A percentile compares a stretch with the other conserved stretches of the same genome.
Evolutionary conservation across 345 rosid species (phyloP).

Genomic region (Anacardium occidentale): DNA sequence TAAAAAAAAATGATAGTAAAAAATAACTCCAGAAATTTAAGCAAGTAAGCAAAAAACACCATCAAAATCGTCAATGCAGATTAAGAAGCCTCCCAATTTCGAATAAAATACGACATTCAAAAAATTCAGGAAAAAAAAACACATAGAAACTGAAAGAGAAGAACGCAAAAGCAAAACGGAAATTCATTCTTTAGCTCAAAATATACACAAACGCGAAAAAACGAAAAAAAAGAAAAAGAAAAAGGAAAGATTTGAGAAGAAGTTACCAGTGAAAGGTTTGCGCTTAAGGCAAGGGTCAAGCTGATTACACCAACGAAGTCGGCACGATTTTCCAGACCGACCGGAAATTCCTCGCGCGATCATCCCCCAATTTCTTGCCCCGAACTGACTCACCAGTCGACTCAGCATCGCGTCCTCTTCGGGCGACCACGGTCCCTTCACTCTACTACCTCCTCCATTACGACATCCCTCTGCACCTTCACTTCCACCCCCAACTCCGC

Average conservation of each 20-base stretch:
- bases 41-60: too few relatives aligned
- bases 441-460: conserved; percentile 42
- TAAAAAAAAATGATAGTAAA: too few relatives aligned
- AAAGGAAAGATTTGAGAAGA: background rate
- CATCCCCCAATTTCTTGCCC: conserved; percentile 84
- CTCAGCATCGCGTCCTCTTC: conserved; percentile 70
- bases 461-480: conserved; percentile 22
- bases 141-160: background rate
- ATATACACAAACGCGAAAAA: background rate
- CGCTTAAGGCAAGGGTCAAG: conserved; percentile 82
- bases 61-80: too few relatives aligned
- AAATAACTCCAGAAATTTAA: too few relatives aligned
- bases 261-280: conserved; percentile 71
- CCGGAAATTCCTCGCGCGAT: conserved; percentile 83
- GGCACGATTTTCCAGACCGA: conserved; percentile 82
- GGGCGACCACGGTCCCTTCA: conserved; percentile 83
- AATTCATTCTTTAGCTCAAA: background rate
- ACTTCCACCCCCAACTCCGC: conserved; percentile 28
- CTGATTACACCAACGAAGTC: conserved; percentile 86
- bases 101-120: background rate
- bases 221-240: too few relatives aligned
- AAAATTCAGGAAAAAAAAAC: background rate
- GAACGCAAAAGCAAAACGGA: background rate
- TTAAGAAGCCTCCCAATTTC: background rate
- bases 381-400: conserved; percentile 56